Evolutionary conservation across 2,329 filamentous ascomycete genomes (phyloP), one percentile per base, ranked within the genome.

Genomic region (Metarhizium album): DNA sequence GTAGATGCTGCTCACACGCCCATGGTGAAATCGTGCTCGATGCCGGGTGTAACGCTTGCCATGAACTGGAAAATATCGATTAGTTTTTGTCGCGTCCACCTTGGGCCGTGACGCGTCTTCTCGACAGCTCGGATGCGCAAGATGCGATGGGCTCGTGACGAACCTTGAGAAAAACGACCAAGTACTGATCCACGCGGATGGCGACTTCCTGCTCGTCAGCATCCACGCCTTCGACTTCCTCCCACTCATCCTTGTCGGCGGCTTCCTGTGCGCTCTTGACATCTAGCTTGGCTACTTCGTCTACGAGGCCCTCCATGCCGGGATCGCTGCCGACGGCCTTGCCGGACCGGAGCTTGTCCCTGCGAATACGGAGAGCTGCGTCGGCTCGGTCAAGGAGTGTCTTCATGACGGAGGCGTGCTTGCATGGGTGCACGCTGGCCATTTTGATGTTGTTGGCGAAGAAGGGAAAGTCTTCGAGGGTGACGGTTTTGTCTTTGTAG

Each of bases 1-100:
- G n/a, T 43, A 14, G 38, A 46, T 24, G 2, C 14, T 27, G 3
- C n/a, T 75, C 74, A 95, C 38, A 95, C 84, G 5, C 89, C 87
- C 90, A 96, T 96, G 1, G 91, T 97, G 67, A 94, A 96, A 66
- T 97, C 91, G 67, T 96, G 89, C 70, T 97, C 91, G 67, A 98
- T 97, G 46, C 90, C 90, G 5, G 93, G 93, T 16, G 91, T 97
- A 43, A 98, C 93, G 60, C 85, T 93, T 33, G 85, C 83, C 74
- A 88, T 87, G 67, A 88, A 88, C 77, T 79, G 50, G 29, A 50
- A 4, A 23, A 9, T 20, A 6, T 6, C 37, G 20, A 20, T 35
- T 40, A 40, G 16, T 20, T 27, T 20, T 27, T 23, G 46, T 22
- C 8, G 14, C n/a, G 38, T n/a, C 42, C 47, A 6, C 49, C 48